Evolutionary conservation across 2,329 filamentous ascomycete genomes (phyloP), one percentile per base, ranked within the genome.

Genomic region (Emmonsiellopsis sp.): DNA sequence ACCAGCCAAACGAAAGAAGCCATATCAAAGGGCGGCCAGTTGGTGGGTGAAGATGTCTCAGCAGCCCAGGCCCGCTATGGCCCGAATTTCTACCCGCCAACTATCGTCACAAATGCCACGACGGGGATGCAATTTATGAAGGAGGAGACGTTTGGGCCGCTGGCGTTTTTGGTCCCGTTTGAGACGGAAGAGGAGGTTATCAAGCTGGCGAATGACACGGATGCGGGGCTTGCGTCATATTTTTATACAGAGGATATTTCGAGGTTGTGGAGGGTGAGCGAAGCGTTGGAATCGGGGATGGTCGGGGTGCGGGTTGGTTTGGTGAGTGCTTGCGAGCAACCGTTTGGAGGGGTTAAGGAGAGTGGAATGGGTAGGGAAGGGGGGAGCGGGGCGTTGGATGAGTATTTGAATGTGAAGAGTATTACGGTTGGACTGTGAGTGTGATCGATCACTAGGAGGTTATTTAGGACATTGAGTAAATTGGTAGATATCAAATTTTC

Each of bases 281-380:
- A 87, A 71, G 77, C 78, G 13, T 73, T 94, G 40, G 86, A 94
- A 67, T 87, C 92, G 1, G 89, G 89, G 51, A 94, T 94, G 89
- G 82, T 94, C 1, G 89, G 88, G 53, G 59, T 79, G 41, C 79
- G 48, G 41, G 53, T 55, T 15, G 48, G 53, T 9, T 16, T 51
- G 31, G 45, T 55, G 13, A 51, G 49, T 32, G 50, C 50, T 35
- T 52, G 43, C n/a, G 50, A 55, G 45, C 44, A 15, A 37, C 54
- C 30, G 45, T 55, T 50, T 42, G 54, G 54, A 9, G 50, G 54
- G 6, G 26, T 50, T 31, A 55, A 55, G 50, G 50, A 55, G 31
- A 55, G 54, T 50, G 50, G 54, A 13, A 49, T 52, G 3, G 54
- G 54, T n/a, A 37, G 46, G 11, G 50, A 55, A 32, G 44, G 44